phyloP scores from a whole-genome alignment of 305 asterid species.

The Fraxinus paxiana region DNA sequence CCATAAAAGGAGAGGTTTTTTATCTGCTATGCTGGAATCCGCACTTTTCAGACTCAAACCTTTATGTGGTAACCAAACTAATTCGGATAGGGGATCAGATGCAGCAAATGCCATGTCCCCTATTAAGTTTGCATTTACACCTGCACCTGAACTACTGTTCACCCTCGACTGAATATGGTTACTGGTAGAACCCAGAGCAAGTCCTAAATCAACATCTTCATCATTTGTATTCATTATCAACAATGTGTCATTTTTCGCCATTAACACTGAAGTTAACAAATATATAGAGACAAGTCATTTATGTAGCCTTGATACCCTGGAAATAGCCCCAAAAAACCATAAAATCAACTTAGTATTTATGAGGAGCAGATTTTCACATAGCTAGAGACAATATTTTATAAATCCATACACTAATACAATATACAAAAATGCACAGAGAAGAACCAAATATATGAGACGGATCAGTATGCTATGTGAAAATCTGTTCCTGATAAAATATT shows the following conservation, averaged over 20 bases:
- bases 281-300: neutral
- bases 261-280: constrained; percentile 23
- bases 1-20: constrained; percentile 41
- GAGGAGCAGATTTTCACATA: neutral
- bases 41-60: constrained; percentile 71
- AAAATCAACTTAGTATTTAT: neutral
- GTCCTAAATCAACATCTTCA: constrained; percentile 48
- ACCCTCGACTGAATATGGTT: constrained; percentile 25
- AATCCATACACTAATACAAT: neutral
- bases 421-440: neutral
- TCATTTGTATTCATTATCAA: constrained; percentile 37
- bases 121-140: constrained; percentile 72
- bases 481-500: neutral
- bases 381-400: neutral
- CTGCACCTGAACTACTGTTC: constrained; percentile 61
- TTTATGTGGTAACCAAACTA: constrained; percentile 71
- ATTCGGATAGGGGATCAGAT: constrained; percentile 67
- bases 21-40: constrained; percentile 31
- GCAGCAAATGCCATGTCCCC: constrained; percentile 49
- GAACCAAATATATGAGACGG: neutral
- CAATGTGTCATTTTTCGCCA: constrained; percentile 9
- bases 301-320: neutral
- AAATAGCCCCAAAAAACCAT: neutral
- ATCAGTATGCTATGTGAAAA: neutral
- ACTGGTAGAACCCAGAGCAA: constrained; percentile 46